Base-by-base conservation (phyloP, 345 rosid genomes). In the Corchorus olitorius region DNA sequence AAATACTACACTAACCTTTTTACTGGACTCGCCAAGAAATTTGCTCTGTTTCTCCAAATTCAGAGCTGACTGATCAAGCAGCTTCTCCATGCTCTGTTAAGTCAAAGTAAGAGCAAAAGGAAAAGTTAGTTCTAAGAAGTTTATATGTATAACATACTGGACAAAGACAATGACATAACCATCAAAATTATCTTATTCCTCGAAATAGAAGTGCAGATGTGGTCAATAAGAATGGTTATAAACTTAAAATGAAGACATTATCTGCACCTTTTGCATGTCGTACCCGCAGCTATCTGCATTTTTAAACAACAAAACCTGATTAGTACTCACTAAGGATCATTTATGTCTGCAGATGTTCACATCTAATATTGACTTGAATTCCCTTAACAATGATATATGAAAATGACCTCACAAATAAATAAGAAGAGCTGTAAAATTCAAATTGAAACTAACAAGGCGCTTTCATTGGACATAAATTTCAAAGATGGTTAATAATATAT, bases 281-380 rank as follows among this genome's bases (percentile, higher is more conserved):
- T 85, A 89, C 49, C 88, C 91, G 58, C 89, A 88, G 69, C 70
- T 76, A 62, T 78, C 93, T 89, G 89, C 84, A 82, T 12, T 66
- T 61, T 52, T 63, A 80, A 52, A 75, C 37, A 7, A 76, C 13
- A 84, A 76, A 69, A 71, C 45, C 39, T 43, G 55, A 78, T 89
- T 70, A 85, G 81, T 49, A 14, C 46, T 69, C 49, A 35, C 8
- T 17, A 48, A 67, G 12, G 46, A 65, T 68, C 49, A 56, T 43
- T 17, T 43, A 9, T 22, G 70, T 16, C 14, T 7, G 70, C 8
- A 67, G 43, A 37, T 16, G 75, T 17, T 34, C 43, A 39, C 37
- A 61, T 2, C 1, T 72, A 14, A 65, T n/a, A 55, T 43, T 54
- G 6, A 19, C 54, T 71, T 17, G 37, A 53, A 54, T 19, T 54